Evolutionary conservation across 176 grass and related monocot species (phyloP).

Genomic region (Luzula sylvatica): DNA sequence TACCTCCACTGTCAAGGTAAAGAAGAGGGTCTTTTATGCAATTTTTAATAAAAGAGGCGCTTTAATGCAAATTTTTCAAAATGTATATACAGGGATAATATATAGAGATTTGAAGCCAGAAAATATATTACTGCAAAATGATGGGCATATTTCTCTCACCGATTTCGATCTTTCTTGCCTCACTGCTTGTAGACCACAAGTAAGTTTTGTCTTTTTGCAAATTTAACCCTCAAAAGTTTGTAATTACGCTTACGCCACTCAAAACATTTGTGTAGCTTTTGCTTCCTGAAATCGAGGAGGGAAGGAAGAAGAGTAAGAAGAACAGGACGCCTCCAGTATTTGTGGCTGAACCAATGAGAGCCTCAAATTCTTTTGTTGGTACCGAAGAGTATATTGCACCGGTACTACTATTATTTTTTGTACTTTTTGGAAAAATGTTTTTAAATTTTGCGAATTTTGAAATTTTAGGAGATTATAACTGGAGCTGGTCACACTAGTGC

Average conservation of each 20-base stretch:
- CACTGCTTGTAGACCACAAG: conserved; percentile 74
- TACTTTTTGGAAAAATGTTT: too few species aligned
- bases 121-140: conserved; percentile 76
- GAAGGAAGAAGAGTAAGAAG: conserved; percentile 46
- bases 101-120: conserved; percentile 89
- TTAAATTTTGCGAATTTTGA: conserved; percentile 2
- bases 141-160: conserved; percentile 75
- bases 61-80: not conserved
- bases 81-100: conserved; percentile 59
- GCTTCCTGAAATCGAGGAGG: conserved; percentile 38
- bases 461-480: conserved; percentile 74
- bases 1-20: conserved; percentile 96
- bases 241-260: not conserved
- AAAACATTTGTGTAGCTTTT: conserved; percentile 40
- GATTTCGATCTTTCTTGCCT: conserved; percentile 91
- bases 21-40: not conserved
- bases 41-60: not conserved
- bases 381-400: conserved; percentile 98
- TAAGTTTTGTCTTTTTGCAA: conserved; percentile 15
- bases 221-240: conserved; percentile 1
- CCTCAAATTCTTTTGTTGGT: conserved; percentile 95
- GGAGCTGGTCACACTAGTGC: conserved; percentile 84
- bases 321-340: conserved; percentile 53
- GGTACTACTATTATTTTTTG: conserved; percentile 31
- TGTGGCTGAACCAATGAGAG: conserved; percentile 83